A percentile compares a stretch with the other conserved stretches of the same genome.
Evolutionary conservation across 2,329 filamentous ascomycete genomes (phyloP).

Genomic region (Arachnomyces sp.): DNA sequence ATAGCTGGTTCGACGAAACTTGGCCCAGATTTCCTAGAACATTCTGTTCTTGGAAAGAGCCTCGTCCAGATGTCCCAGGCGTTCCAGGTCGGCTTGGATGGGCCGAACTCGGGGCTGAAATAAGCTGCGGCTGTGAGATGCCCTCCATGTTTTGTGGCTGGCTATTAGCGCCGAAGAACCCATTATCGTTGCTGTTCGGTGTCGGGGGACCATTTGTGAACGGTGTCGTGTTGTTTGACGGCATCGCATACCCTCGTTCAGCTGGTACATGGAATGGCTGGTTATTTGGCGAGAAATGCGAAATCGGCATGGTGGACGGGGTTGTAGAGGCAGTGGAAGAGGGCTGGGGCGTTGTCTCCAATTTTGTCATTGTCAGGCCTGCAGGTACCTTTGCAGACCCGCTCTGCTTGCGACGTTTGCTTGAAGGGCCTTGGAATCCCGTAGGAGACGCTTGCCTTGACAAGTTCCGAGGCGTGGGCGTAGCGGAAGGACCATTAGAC

Average conservation of each 20-base stretch:
- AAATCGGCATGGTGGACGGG: conserved; percentile 34
- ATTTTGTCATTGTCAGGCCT: conserved; percentile 71
- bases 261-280: conserved; percentile 29
- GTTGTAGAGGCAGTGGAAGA: conserved; percentile 19
- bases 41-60: conserved; percentile 33
- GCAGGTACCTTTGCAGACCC: conserved; percentile 61
- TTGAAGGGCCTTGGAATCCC: conserved; percentile 55
- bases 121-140: conserved; percentile 56
- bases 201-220: conserved; percentile 58
- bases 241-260: conserved; percentile 42
- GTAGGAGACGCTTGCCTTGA: conserved; percentile 69
- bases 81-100: conserved; percentile 73
- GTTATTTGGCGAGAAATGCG: conserved; percentile 34
- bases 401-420: conserved; percentile 78
- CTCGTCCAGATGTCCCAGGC: conserved; percentile 46
- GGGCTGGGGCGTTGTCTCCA: conserved; percentile 51
- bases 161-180: conserved; percentile 50
- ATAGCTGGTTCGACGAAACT: conserved; percentile 44
- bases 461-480: conserved; percentile 53
- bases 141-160: conserved; percentile 60
- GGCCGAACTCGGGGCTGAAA: conserved; percentile 63
- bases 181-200: conserved; percentile 56
- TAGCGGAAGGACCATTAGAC: conserved; percentile 36
- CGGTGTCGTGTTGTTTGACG: conserved; percentile 35
- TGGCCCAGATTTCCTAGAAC: conserved; percentile 29